Conservation (phyloP, 495 filamentous ascomycete species). For the Penicillium waksmanii region DNA sequence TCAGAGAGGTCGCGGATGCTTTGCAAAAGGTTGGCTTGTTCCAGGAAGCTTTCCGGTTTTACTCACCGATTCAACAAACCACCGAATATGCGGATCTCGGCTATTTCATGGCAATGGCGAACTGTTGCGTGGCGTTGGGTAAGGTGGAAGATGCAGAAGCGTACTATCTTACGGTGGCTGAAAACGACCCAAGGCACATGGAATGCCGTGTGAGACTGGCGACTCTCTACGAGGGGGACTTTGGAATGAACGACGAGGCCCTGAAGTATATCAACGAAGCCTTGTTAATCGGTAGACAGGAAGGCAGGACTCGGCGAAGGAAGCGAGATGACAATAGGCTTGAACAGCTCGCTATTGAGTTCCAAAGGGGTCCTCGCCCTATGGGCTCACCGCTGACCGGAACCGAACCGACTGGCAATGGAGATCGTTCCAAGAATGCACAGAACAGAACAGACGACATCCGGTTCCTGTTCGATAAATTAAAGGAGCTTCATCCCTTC, state of each 20-base stretch:
- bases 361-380: conserved; percentile 23
- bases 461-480: conserved; percentile 57
- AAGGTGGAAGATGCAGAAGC: conserved; percentile 70
- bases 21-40: conserved; percentile 61
- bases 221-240: conserved; percentile 73
- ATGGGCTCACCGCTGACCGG: conserved; percentile 35
- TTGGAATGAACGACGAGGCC: conserved; percentile 68
- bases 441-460: conserved; percentile 56
- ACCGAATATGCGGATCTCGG: conserved; percentile 61
- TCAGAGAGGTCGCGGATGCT: conserved; percentile 70
- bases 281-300: conserved; percentile 58
- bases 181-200: conserved; percentile 67
- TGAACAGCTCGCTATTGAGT: conserved; percentile 48
- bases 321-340: conserved; percentile 46
- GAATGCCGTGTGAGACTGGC: conserved; percentile 76
- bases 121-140: conserved; percentile 68
- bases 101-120: conserved; percentile 70
- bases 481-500: conserved; percentile 54
- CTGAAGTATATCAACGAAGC: conserved; percentile 74
- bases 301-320: conserved; percentile 37
- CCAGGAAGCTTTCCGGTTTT: conserved; percentile 73
- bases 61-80: conserved; percentile 65
- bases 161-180: conserved; percentile 71
- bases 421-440: conserved; percentile 24
- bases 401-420: conserved; percentile 21